phyloP scores from a whole-genome alignment of 495 filamentous ascomycete species.

The Elaphomyces granulatus region DNA sequence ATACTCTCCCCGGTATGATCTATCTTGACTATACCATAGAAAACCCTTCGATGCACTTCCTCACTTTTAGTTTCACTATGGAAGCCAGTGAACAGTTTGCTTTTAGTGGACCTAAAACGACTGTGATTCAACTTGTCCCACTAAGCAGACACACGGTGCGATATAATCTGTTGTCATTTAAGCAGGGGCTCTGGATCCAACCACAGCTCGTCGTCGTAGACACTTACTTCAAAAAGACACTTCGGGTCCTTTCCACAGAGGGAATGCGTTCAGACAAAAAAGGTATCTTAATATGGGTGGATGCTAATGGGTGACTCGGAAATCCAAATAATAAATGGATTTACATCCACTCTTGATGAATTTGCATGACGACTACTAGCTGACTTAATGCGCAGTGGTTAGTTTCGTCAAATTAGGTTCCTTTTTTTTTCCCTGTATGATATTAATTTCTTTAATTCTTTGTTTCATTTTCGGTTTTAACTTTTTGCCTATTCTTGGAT shows the following conservation, averaged over 20 bases:
- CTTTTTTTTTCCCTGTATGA: no score
- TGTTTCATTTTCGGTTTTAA: no score
- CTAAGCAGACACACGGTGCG: slow-evolving; percentile 53
- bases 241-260: slow-evolving; percentile 57
- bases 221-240: slow-evolving; percentile 75
- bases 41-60: slow-evolving; percentile 85
- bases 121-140: slow-evolving; percentile 62
- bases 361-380: no score
- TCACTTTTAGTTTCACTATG: slow-evolving; percentile 85
- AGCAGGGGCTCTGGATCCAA: slow-evolving; percentile 52
- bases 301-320: slow-evolving; percentile 28
- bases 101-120: slow-evolving; percentile 77
- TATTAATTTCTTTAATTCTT: no score
- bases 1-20: slow-evolving; percentile 27
- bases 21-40: slow-evolving; percentile 63
- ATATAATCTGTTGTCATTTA: slow-evolving; percentile 50
- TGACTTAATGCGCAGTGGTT: no score
- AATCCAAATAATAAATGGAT: not conserved
- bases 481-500: no score
- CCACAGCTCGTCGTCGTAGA: slow-evolving; percentile 65
- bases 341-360: no score
- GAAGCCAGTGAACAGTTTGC: slow-evolving; percentile 86
- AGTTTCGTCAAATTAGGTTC: no score
- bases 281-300: slow-evolving; percentile 54
- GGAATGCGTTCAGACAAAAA: slow-evolving; percentile 63